Conservation (phyloP, 306 rosid genomes). For the Rosa rugosa region DNA sequence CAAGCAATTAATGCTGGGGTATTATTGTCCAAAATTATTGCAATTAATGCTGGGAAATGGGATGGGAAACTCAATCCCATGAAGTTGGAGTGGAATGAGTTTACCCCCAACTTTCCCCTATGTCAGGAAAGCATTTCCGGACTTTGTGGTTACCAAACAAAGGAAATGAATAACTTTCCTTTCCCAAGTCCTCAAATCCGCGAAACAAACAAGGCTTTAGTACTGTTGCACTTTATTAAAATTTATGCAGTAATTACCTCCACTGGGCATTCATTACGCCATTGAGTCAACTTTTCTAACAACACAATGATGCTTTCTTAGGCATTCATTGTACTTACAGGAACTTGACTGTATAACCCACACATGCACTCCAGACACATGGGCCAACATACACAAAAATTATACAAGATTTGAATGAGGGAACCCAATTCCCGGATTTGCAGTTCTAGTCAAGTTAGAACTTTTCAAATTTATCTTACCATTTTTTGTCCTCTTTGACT, state of each 20-base stretch:
- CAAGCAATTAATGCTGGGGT: too few relatives aligned
- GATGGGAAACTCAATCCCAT: too few relatives aligned
- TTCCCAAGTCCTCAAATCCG: too few relatives aligned
- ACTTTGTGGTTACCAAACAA: too few relatives aligned
- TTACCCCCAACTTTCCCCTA: too few relatives aligned
- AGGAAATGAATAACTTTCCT: too few relatives aligned
- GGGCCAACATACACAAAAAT: background rate
- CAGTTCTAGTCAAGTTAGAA: conserved; percentile 3
- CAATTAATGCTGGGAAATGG: too few relatives aligned
- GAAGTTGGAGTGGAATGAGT: too few relatives aligned
- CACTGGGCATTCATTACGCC: too few relatives aligned
- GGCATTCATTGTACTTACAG: background rate
- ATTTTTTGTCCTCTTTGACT: background rate
- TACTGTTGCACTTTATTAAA: background rate
- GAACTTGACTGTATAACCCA: background rate
- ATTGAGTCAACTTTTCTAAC: conserved; percentile 14
- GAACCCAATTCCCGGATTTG: background rate
- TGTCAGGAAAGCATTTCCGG: too few relatives aligned
- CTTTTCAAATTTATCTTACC: background rate
- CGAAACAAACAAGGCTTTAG: too few relatives aligned
- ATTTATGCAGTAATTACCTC: background rate
- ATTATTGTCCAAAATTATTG: too few relatives aligned
- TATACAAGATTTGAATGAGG: background rate
- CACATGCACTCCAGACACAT: background rate
- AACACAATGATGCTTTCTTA: background rate